These are phyloP conservation scores for Argentina anserina DNA, from an alignment of 306 rosid species.

Conservation along the genomic window DNA sequence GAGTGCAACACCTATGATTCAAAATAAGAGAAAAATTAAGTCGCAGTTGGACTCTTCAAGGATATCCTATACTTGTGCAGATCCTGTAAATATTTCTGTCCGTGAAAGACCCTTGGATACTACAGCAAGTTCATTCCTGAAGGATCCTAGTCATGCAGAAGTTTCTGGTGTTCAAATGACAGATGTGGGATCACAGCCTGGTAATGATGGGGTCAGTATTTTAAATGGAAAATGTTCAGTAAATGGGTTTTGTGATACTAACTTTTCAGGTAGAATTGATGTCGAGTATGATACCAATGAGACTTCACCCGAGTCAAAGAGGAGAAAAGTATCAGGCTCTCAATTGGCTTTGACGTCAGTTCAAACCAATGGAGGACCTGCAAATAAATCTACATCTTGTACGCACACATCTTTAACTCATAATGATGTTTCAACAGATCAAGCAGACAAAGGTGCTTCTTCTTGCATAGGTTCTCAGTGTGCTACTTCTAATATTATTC, in stretches of 20 bases:
- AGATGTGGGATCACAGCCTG: conserved; percentile 34
- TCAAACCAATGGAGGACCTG: conserved; percentile 33
- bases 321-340: conserved; percentile 33
- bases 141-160: conserved; percentile 35
- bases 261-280: conserved; percentile 27
- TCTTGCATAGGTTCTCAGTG: conserved; percentile 26
- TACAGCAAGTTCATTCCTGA: conserved; percentile 22
- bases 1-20: conserved; percentile 30
- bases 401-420: conserved; percentile 32
- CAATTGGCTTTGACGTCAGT: conserved; percentile 21
- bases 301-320: conserved; percentile 35
- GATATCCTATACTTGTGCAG: conserved; percentile 30
- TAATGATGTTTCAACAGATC: conserved; percentile 32
- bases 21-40: conserved; percentile 36
- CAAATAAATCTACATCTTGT: conserved; percentile 33
- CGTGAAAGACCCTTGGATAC: conserved; percentile 33
- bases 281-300: conserved; percentile 24
- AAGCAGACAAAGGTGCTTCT: conserved; percentile 28
- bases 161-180: conserved; percentile 35
- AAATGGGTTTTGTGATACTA: conserved; percentile 32
- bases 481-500: conserved; percentile 29
- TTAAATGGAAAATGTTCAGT: conserved; percentile 23
- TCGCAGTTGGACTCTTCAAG: conserved; percentile 38
- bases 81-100: conserved; percentile 27
- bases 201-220: conserved; percentile 22